Base-by-base conservation (phyloP, 2,329 filamentous ascomycete genomes). In the Xylariomycetidae sp. region DNA sequence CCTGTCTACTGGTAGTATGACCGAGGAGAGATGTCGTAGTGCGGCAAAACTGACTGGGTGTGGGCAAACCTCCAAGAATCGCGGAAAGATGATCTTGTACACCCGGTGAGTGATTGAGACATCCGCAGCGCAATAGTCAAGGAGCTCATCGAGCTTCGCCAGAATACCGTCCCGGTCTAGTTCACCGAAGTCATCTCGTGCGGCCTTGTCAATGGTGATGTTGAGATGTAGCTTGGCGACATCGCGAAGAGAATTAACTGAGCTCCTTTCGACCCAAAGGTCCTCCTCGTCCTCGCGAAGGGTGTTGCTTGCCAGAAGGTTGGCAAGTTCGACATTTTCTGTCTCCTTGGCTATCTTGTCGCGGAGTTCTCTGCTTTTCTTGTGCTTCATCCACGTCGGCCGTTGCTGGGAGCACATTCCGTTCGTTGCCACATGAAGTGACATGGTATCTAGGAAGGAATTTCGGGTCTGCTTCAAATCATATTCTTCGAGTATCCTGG, bases 41-140 rank as follows among this genome's bases (percentile, higher is more conserved):
- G 92, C 92, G 3, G 88, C 90, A 53, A 98, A 98, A 62, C 89
- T 97, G 51, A 98, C 92, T 0, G 92, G 92, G 60, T 98, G 94
- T 1, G 92, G 92, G 54, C 92, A 98, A 16, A 85, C 86, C 27
- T 88, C 72, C 14, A 96, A 67, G 50, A 96, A 98, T 38, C 85
- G 83, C 1, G 88, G 87, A 43, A 98, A 92, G 2, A 97, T 88
- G 39, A 88, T 88, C 56, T 88, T 82, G 62, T 90, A 98, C n/a
- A 98, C 85, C 30, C 81, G 80, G 51, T 98, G 92, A 0, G 92
- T 98, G 48, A 96, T 81, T 22, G 82, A 80, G 13, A 98, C 92
- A 63, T 98, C 92, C 2, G 87, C 86, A 10, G 92, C 92, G 56
- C 92, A 98, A 60, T 98, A 98, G 54, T 94, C 83, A 30, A 98